Percentiles rank a stretch among this genome's conserved stretches.
These are phyloP conservation scores for Craterostigma plantagineum DNA, from an alignment of 257 asterid genomes.

Conservation along the genomic window DNA sequence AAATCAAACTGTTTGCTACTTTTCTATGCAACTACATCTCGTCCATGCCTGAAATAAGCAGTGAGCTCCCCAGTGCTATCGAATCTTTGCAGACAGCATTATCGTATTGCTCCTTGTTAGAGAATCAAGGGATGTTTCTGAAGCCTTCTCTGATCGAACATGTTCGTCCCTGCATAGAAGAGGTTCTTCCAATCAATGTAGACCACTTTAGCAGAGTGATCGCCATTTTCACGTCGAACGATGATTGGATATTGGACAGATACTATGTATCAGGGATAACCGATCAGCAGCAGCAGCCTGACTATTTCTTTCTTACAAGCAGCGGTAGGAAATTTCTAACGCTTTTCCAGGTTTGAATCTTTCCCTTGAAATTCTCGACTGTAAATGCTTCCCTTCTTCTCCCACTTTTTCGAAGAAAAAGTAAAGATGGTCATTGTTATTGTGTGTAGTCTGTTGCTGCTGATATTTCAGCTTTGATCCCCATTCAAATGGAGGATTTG, in stretches of 20 bases:
- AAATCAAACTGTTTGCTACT: slow-evolving; percentile 22
- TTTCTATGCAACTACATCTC: slow-evolving; percentile 22
- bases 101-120: slow-evolving; percentile 53
- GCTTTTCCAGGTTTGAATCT: slow-evolving; percentile 44
- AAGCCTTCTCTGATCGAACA: slow-evolving; percentile 21
- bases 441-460: slow-evolving; percentile 22
- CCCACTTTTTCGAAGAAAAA: no score
- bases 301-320: slow-evolving; percentile 38
- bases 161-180: slow-evolving; percentile 31
- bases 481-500: slow-evolving; percentile 41
- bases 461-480: slow-evolving; percentile 31
- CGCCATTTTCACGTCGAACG: slow-evolving; percentile 35
- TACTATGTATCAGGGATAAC: slow-evolving; percentile 35
- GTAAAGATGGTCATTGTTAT: not conserved
- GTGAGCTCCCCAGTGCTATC: slow-evolving; percentile 26
- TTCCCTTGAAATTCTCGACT: slow-evolving; percentile 1
- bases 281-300: slow-evolving; percentile 20
- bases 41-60: slow-evolving; percentile 31
- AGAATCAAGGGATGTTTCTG: slow-evolving; percentile 23
- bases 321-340: slow-evolving; percentile 63
- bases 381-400: no score
- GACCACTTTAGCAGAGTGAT: slow-evolving; percentile 43
- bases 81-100: slow-evolving; percentile 36
- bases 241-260: slow-evolving; percentile 45
- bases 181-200: slow-evolving; percentile 24